Evolutionary conservation across 345 rosid genomes (phyloP), one percentile per base, ranked within the genome.

Genomic region (Gossypium herbaceum): DNA sequence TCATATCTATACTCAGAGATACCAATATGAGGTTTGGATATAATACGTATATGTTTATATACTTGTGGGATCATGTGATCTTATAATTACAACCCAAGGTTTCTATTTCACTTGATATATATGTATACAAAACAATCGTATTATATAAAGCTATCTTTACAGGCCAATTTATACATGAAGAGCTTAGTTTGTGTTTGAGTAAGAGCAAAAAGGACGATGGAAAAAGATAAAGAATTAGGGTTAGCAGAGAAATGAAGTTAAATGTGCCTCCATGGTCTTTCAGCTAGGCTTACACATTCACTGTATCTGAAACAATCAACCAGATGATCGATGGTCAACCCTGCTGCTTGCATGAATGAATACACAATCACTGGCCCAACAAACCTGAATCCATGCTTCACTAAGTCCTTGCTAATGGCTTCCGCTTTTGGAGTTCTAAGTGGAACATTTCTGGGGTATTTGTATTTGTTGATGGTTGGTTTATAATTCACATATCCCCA

Each of bases 311-410:
- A 95, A 74, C 98, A 93, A 79, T 93, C 94, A 9, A 90, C 90
- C 13, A 93, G 91, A 76, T 95, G 99, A 72, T 93, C 99, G 3
- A 93, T 93, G 0, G 94, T 89, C 73, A 93, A 52, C 22, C 99
- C 99, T 3, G 98, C 97, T 9, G 96, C 98, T 56, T 95, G 99
- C 94, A 93, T 91, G 81, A 95, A 95, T 11, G 97, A 95, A 62
- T 87, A 87, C 68, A 95, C 89, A 1, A 95, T 95, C 79, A 95
- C 99, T 6, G 99, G 99, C 24, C 99, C 99, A 0, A 89, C 98
- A 2, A 91, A 85, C 58, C 99, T 80, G 76, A 95, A 95, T 27
- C 99, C 99, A 10, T 89, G 77, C 83, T 81, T 95, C 79, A 88
- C 73, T 72, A 95, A 77, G 61, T 95, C 99, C 80, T 80, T 90